Percentiles rank a stretch among this genome's conserved stretches.
Conservation (phyloP, 2,329 filamentous ascomycete species). For the Cordyceps cateniannulata region DNA sequence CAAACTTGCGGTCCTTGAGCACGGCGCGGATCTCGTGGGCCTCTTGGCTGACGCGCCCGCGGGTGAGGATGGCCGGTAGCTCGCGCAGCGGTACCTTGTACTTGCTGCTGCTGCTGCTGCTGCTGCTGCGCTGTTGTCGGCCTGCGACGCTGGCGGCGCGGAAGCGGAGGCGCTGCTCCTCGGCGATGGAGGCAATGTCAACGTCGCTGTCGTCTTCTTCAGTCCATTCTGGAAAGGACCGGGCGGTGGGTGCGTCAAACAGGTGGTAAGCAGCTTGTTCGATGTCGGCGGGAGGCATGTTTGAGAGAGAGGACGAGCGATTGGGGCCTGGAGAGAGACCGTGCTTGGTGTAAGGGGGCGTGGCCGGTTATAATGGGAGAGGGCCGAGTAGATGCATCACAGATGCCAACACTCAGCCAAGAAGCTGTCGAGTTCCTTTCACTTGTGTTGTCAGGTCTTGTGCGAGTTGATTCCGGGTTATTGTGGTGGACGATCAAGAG, state of each 20-base stretch:
- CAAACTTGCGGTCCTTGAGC: not conserved
- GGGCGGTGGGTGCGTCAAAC: not conserved
- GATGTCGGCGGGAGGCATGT: conserved; percentile 4
- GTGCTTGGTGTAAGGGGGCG: not conserved
- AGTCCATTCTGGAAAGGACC: conserved; percentile 7
- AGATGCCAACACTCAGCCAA: not conserved
- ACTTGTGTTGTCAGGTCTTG: too few species aligned
- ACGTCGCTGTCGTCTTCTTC: conserved; percentile 8
- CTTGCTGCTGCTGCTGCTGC: not conserved
- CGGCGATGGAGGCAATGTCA: conserved; percentile 6
- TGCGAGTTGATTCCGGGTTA: too few species aligned
- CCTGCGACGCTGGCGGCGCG: conserved; percentile 4
- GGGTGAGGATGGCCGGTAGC: not conserved
- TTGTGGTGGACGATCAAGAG: not conserved
- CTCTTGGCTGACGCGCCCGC: not conserved
- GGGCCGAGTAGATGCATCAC: conserved; percentile 3
- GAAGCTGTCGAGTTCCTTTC: not conserved
- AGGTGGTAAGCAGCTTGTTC: not conserved
- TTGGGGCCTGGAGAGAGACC: too few species aligned
- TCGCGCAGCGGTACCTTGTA: not conserved
- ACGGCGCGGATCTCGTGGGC: conserved; percentile 3
- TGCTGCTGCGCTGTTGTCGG: not conserved
- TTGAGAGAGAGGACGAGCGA: not conserved
- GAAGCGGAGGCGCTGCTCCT: conserved; percentile 3
- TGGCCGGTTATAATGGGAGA: not conserved